Evolutionary conservation across 1,139 yeast genomes (phyloP), one percentile per base, ranked within the genome.

Genomic region (Magnusiomyces starmeri): DNA sequence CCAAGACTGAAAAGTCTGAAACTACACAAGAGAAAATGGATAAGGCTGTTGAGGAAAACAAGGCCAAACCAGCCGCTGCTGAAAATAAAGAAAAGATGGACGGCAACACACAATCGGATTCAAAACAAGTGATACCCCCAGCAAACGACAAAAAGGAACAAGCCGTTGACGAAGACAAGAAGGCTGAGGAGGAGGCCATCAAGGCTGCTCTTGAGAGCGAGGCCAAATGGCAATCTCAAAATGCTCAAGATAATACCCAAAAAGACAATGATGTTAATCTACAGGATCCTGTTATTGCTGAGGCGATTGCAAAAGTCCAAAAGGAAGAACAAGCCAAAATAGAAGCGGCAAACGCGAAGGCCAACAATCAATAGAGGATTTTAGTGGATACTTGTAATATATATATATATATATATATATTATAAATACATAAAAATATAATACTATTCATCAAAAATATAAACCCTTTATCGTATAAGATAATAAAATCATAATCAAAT

Each of bases 1-100:
- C 25, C 24, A 7, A 7, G 16, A 37, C 41, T 21, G 20, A 14
- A 4, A 27, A 18, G 40, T 10, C 56, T 57, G 22, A 50, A 27
- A 43, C 49, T n/a, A 20, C 46, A 47, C 41, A 21, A 37, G 14
- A 43, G 39, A 9, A 35, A 21, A 8, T 40, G 32, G 26, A 14
- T 21, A 42, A n/a, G 20, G 32, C 45, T 6, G 45, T n/a, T 14
- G 34, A 25, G 16, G 18, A 25, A 26, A 26, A 25, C 25, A n/a
- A n/a, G n/a, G n/a, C n/a, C n/a, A n/a, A n/a, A n/a, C n/a, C n/a
- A n/a, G n/a, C n/a, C n/a, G 18, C 37, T 32, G 37, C 18, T 32
- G 37, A 32, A 10, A 32, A 32, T 6, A 32, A 32, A 12, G 32
- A 27, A 27, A 27, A 8, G 12, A 27, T 27, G 12, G 8, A 16